Base-by-base conservation (phyloP, 352 stramenopile genomes). In the Pythium sp. region DNA sequence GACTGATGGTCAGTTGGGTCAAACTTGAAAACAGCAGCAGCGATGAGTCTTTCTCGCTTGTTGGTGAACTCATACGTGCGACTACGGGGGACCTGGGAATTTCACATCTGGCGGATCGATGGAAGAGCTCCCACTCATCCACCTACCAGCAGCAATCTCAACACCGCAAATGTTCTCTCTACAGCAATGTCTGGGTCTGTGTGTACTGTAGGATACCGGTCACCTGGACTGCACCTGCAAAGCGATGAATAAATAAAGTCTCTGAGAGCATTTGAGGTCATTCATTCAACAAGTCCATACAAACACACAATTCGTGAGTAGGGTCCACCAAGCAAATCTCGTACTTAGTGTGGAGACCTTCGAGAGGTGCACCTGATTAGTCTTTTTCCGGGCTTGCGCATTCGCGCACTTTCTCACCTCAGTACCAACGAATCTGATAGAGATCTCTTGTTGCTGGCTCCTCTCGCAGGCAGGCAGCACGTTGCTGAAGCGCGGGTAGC, bases 91-190 rank as follows among this genome's bases (percentile, higher is more conserved):
- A 6, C 3, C 43, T 51, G 43, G 43, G 43, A 24, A 22, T 51
- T 6, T 22, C 43, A 5, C 36, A 15, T 18, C 15, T 5, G 38
- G 4, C 18, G 38, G 12, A 14, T 7, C 12, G 38, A 46, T 20
- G 18, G 38, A 20, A 20, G 38, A 5, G 4, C 41, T 49, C 41
- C 41, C 41, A 49, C 41, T 49, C 41, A 47, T 47, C n/a, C 15
- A 51, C 20, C 22, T 7, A n/a, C 34, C 7, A 9, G 9, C 36
- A 15, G 9, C 36, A 15, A 11, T 4, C 36, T 15, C 43, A 56
- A 56, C 49, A 56, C 49, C 49, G 49, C 49, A 56, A 56, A 56
- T n/a, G n/a, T 18, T 56, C 49, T 28, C n/a, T 56, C n/a, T 24
- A 20, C 11, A 2, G n/a, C 28, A 20, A 43, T 26, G 54, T 26